Percentiles rank a stretch among this genome's conserved stretches.
Conservation (phyloP, 2,329 filamentous ascomycete species). For the Ophiostoma sp. region DNA sequence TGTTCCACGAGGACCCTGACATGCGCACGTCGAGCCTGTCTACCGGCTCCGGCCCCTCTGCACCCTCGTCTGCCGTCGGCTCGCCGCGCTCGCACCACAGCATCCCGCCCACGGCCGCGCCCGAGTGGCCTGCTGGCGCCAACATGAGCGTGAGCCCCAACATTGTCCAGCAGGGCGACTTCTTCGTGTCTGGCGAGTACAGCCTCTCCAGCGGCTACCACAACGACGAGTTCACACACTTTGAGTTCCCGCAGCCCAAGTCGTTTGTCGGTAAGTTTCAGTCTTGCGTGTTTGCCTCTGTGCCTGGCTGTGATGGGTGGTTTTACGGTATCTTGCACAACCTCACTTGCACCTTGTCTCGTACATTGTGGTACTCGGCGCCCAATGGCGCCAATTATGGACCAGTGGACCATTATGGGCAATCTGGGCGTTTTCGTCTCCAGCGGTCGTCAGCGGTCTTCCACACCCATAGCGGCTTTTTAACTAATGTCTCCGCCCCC, state of each 20-base stretch:
- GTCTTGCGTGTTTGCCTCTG: conserved; percentile 28
- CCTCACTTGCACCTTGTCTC: background rate
- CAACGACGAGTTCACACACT: conserved; percentile 48
- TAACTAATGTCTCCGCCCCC: background rate
- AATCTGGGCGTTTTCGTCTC: conserved; percentile 24
- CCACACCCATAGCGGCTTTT: background rate
- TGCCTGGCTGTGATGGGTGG: background rate
- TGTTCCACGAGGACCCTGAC: conserved; percentile 47
- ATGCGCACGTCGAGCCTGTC: conserved; percentile 51
- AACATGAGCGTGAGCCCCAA: conserved; percentile 56
- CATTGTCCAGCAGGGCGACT: conserved; percentile 55
- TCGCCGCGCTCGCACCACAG: conserved; percentile 60
- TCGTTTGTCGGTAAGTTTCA: conserved; percentile 48
- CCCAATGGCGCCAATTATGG: background rate
- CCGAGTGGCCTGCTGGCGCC: conserved; percentile 53
- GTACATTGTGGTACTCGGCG: conserved; percentile 7
- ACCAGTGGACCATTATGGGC: background rate
- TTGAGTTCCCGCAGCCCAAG: conserved; percentile 46
- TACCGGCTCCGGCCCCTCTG: conserved; percentile 56
- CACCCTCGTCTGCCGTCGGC: conserved; percentile 60
- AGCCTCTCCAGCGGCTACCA: conserved; percentile 40
- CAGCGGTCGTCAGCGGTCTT: background rate
- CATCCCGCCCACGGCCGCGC: conserved; percentile 47
- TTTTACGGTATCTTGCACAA: conserved; percentile 33
- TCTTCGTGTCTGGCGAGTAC: conserved; percentile 52